A percentile compares a stretch with the other conserved stretches of the same genome.
Conservation (phyloP, 2,329 filamentous ascomycete genomes). For the Teratosphaeria nubilosa region DNA sequence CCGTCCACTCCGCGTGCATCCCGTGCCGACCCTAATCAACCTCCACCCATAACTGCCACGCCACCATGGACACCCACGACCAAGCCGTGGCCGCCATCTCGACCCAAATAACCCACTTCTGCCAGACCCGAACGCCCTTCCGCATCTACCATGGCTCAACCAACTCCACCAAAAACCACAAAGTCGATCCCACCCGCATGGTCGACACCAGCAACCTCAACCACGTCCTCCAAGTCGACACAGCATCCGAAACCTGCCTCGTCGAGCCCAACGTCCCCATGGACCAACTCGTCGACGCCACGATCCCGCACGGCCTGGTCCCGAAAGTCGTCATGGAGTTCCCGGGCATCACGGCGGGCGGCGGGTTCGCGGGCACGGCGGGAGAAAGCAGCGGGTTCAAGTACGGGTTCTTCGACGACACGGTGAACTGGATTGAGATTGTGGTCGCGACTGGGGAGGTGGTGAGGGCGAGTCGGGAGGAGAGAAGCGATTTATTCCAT, state of each 20-base stretch:
- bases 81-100: conserved; percentile 30
- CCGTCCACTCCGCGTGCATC: neutral
- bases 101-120: conserved; percentile 34
- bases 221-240: conserved; percentile 37
- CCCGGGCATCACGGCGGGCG: conserved; percentile 58
- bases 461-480: conserved; percentile 12
- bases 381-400: conserved; percentile 59
- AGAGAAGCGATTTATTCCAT: conserved; percentile 40
- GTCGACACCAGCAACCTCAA: conserved; percentile 42
- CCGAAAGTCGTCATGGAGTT: conserved; percentile 63
- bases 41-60: neutral
- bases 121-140: conserved; percentile 37
- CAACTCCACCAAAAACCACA: conserved; percentile 32
- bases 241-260: conserved; percentile 33
- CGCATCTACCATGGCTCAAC: conserved; percentile 50
- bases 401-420: conserved; percentile 57
- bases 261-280: conserved; percentile 63
- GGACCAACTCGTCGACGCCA: conserved; percentile 52
- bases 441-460: conserved; percentile 52
- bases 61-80: conserved; percentile 24
- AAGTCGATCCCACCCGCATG: conserved; percentile 30
- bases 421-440: conserved; percentile 53
- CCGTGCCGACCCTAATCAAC: neutral
- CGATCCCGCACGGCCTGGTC: conserved; percentile 45
- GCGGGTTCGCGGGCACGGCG: conserved; percentile 54